Conservation (phyloP, 2,329 filamentous ascomycete species). For the Aspergillus ibericus region DNA sequence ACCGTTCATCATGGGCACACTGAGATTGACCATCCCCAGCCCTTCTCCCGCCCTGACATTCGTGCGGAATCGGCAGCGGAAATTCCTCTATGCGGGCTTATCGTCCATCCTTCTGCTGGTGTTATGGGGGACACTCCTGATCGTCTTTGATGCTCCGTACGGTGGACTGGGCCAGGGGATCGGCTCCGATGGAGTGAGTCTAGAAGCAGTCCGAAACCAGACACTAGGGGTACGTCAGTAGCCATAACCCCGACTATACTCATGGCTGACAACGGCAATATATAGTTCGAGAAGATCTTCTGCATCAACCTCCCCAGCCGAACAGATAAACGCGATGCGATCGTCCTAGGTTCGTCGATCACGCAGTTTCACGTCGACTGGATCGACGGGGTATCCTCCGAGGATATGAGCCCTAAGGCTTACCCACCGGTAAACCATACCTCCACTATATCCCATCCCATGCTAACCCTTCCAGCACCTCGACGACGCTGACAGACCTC, state of each 20-base stretch:
- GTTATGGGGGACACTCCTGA: neutral
- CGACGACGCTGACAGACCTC: neutral
- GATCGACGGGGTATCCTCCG: slow-evolving; percentile 1
- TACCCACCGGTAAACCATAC: neutral
- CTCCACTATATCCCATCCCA: neutral
- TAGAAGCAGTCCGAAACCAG: neutral
- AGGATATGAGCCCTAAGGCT: neutral
- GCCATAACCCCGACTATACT: neutral
- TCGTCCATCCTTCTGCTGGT: neutral
- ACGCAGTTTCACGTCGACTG: slow-evolving; percentile 7
- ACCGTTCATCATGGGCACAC: neutral
- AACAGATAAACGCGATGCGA: slow-evolving; percentile 6
- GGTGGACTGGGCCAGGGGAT: neutral
- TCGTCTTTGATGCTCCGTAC: neutral
- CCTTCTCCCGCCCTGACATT: neutral
- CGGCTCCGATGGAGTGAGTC: neutral
- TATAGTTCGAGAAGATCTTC: neutral
- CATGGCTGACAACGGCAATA: neutral
- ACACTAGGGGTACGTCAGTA: neutral
- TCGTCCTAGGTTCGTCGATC: slow-evolving; percentile 1
- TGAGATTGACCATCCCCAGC: neutral
- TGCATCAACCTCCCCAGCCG: slow-evolving; percentile 5
- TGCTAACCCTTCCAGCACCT: neutral
- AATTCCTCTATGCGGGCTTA: neutral
- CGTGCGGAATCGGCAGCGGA: neutral